Evolutionary conservation across 1,284 basidiomycete genomes (phyloP), one percentile per base, ranked within the genome.

Genomic region (Exobasidium rhododendri): DNA sequence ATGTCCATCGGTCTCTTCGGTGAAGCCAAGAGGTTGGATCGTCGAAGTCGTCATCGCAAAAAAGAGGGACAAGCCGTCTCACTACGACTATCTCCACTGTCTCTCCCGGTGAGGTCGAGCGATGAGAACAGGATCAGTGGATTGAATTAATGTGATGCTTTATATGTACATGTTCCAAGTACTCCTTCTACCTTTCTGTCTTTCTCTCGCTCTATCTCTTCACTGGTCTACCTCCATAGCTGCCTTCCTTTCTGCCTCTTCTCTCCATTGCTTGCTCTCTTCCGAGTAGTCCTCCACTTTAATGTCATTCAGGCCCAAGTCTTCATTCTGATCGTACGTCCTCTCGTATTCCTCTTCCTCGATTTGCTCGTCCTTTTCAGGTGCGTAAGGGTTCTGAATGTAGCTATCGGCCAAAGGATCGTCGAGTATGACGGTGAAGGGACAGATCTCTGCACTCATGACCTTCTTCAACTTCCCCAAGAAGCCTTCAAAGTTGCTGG

Each of bases 321-420:
- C 92, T 79, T 98, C 94, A 77, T 98, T 94, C 83, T 98, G 93
- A 60, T 93, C 87, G 83, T 86, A 90, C 4, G 87, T 86, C 56
- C 96, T 84, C 31, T 91, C 88, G 77, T 97, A 99, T 64, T 81
- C 81, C 76, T 90, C 91, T 55, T 89, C 69, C 1, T 43, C 59
- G 14, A 79, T 35, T 69, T 79, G 77, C 65, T 86, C 56, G 81
- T 85, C 91, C 29, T 71, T 68, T 62, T 82, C 81, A 1, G 81
- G 81, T 2, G 80, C 81, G 62, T 81, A 97, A 17, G 94, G 80
- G 80, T 94, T 97, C 80, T 99, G 96, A 54, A 99, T 84, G 80
- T 97, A 96, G 22, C 91, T 94, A 81, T 97, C 97, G 20, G 91
- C 88, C 35, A 98, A 83, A 2, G 96, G 94, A 79, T 99, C 96